Percentiles rank a stretch among this genome's conserved stretches.
These are phyloP conservation scores for Blakeslea trispora DNA, from an alignment of 371 early-diverging fungal genomes.

Conservation along the genomic window DNA sequence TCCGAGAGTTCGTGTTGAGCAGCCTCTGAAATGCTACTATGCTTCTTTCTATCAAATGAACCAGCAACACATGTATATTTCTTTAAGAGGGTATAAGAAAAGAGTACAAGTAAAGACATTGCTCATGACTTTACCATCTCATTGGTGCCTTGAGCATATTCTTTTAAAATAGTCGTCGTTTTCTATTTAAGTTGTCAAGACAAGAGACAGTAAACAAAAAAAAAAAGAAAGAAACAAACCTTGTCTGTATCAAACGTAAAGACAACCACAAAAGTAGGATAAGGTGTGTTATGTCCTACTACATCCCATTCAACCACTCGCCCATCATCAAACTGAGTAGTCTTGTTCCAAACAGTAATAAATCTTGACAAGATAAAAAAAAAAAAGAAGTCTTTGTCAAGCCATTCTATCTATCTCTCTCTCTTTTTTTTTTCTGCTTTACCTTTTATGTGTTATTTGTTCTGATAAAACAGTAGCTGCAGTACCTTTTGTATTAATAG, in stretches of 20 bases:
- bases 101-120: neutral
- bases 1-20: slow-evolving; percentile 66
- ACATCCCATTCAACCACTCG: slow-evolving; percentile 61
- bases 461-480: slow-evolving; percentile 44
- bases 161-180: slow-evolving; percentile 60
- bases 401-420: no score
- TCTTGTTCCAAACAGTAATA: slow-evolving; percentile 61
- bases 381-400: neutral
- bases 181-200: slow-evolving; percentile 32
- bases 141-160: slow-evolving; percentile 69
- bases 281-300: slow-evolving; percentile 53
- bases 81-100: slow-evolving; percentile 14
- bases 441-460: slow-evolving; percentile 44
- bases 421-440: no score
- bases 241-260: slow-evolving; percentile 50
- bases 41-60: slow-evolving; percentile 59
- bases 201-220: no score
- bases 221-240: slow-evolving; percentile 15
- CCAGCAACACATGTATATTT: slow-evolving; percentile 66
- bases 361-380: slow-evolving; percentile 21
- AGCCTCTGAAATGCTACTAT: slow-evolving; percentile 51
- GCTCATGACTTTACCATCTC: slow-evolving; percentile 44
- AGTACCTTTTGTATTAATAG: slow-evolving; percentile 47
- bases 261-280: slow-evolving; percentile 51
- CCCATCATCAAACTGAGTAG: slow-evolving; percentile 56